Conservation (phyloP, 306 rosid genomes). For the Pyrus betulifolia region DNA sequence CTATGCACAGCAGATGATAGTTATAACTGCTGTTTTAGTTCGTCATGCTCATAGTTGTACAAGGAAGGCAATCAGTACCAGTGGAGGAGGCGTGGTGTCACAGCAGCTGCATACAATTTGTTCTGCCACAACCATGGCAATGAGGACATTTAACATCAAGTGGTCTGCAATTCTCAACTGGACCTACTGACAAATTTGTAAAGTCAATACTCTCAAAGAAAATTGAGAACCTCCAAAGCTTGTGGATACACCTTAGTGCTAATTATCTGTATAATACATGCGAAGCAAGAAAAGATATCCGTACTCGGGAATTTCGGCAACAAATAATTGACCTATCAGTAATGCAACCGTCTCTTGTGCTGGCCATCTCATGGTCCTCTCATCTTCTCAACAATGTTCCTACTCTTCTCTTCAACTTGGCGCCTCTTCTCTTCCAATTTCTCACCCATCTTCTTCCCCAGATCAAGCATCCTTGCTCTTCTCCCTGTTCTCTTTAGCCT, state of each 20-base stretch:
- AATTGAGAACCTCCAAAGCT: background rate
- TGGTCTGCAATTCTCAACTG: background rate
- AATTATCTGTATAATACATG: background rate
- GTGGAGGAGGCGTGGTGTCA: background rate
- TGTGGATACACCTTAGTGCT: background rate
- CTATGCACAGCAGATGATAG: background rate
- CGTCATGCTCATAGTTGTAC: background rate
- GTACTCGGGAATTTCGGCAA: background rate
- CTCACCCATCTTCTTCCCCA: slow-evolving; percentile 74
- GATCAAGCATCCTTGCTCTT: slow-evolving; percentile 69
- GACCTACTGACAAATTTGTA: background rate
- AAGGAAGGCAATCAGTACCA: background rate
- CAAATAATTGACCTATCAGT: background rate
- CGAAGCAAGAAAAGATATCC: background rate
- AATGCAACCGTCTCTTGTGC: background rate
- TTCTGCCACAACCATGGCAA: background rate
- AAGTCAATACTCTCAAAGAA: background rate
- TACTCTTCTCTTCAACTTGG: slow-evolving; percentile 65
- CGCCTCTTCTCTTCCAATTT: slow-evolving; percentile 87
- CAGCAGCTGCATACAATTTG: background rate
- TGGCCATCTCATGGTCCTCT: slow-evolving; percentile 46
- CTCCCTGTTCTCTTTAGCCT: slow-evolving; percentile 57
- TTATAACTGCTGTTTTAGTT: background rate
- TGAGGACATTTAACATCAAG: background rate
- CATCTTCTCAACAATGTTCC: slow-evolving; percentile 82